Evolutionary conservation across 2,329 filamentous ascomycete species (phyloP).

Genomic region (Escovopsis sp.): DNA sequence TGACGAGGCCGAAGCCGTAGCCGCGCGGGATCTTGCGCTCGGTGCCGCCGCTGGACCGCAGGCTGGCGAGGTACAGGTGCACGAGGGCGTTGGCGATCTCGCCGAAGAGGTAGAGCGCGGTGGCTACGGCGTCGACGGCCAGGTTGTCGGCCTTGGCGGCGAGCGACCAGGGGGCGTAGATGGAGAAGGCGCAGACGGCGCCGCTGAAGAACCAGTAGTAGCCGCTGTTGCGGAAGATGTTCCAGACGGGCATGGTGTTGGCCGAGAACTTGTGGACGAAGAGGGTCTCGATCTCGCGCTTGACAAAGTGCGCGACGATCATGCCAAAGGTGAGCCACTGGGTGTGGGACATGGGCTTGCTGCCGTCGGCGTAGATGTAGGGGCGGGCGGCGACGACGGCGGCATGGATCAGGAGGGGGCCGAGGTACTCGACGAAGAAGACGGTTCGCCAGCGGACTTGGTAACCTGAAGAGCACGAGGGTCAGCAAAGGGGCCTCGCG

Average conservation of each 20-base stretch:
- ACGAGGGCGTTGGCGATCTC: slow-evolving; percentile 70
- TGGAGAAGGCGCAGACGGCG: slow-evolving; percentile 65
- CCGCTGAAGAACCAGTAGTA: slow-evolving; percentile 90
- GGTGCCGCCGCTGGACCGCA: slow-evolving; percentile 66
- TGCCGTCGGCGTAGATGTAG: slow-evolving; percentile 35
- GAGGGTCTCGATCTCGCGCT: slow-evolving; percentile 88
- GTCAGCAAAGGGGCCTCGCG: no score
- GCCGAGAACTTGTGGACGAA: slow-evolving; percentile 92
- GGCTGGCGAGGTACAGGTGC: slow-evolving; percentile 62
- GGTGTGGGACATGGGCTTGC: slow-evolving; percentile 40
- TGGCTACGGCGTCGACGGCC: slow-evolving; percentile 47
- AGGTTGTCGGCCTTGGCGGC: slow-evolving; percentile 39
- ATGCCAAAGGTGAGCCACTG: slow-evolving; percentile 64
- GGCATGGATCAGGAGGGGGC: slow-evolving; percentile 77
- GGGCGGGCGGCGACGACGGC: slow-evolving; percentile 58
- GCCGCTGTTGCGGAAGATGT: slow-evolving; percentile 88
- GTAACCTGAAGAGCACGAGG: slow-evolving; percentile 39
- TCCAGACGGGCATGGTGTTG: slow-evolving; percentile 79
- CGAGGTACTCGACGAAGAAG: slow-evolving; percentile 89
- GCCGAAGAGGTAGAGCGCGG: slow-evolving; percentile 60
- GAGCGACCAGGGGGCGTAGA: slow-evolving; percentile 57
- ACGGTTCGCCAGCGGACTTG: slow-evolving; percentile 90
- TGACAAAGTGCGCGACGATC: slow-evolving; percentile 73
- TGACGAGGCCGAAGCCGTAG: slow-evolving; percentile 73
- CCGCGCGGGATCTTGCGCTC: slow-evolving; percentile 80